Evolutionary conservation across 1,284 basidiomycete species (phyloP).

Genomic region (Kalmanozyma brasiliensis): DNA sequence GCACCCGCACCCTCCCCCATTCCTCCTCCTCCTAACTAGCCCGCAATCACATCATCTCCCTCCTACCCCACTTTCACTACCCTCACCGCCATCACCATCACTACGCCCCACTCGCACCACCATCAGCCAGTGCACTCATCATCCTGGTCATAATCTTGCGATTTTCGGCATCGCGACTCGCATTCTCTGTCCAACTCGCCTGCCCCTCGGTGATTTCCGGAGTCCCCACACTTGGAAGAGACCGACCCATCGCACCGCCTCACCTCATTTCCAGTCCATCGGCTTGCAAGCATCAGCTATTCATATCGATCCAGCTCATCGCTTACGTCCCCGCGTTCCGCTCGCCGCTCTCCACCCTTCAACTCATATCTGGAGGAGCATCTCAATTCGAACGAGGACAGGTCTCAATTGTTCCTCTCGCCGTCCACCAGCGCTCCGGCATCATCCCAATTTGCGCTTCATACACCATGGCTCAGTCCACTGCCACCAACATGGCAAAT

Average conservation of each 20-base stretch:
- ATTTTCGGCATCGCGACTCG: background rate
- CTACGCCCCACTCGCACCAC: background rate
- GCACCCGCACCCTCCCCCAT: too few relatives aligned
- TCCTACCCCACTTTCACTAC: slow-evolving; percentile 4
- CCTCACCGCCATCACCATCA: background rate
- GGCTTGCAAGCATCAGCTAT: too few relatives aligned
- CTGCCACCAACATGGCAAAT: slow-evolving; percentile 34
- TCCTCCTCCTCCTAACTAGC: too few relatives aligned
- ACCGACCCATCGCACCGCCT: background rate
- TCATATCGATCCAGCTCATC: too few relatives aligned
- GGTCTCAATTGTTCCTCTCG: background rate
- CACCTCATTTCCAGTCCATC: background rate
- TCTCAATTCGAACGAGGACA: too few relatives aligned
- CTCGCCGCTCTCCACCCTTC: too few relatives aligned
- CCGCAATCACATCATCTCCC: too few relatives aligned
- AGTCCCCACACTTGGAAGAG: slow-evolving; percentile 11
- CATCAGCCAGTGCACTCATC: slow-evolving; percentile 4
- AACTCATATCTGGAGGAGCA: too few relatives aligned
- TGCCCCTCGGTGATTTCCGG: slow-evolving; percentile 15
- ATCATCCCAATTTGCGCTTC: slow-evolving; percentile 14
- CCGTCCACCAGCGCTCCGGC: slow-evolving; percentile 34
- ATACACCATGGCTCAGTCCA: slow-evolving; percentile 35
- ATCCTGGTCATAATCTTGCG: background rate
- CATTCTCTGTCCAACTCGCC: background rate
- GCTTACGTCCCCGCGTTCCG: too few relatives aligned